Base-by-base conservation (phyloP, 2,329 filamentous ascomycete species). In the Ascochyta pisi region DNA sequence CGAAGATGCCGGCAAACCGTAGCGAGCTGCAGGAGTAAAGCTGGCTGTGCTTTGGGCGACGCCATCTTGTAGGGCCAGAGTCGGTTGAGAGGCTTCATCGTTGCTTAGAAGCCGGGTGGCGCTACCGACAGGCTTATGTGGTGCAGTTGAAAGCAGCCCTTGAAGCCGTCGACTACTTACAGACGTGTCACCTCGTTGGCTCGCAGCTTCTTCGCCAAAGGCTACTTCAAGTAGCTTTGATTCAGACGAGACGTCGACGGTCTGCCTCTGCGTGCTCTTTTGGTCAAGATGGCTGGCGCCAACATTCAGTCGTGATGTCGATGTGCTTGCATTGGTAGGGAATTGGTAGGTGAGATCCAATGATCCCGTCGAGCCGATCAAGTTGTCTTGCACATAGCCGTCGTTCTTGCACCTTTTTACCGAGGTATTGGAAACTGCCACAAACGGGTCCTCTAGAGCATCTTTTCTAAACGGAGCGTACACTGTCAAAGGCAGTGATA, bases 281-380 rank as follows among this genome's bases (percentile, higher is more conserved):
- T 15, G 9, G 19, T n/a, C n/a, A 24, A 33, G 22, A 1, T 31
- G 6, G n/a, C 33, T 23, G 31, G 24, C 10, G 0, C 19, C 26
- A 13, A 8, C n/a, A 5, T 19, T 10, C 19, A 26, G 24, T 19
- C 23, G 13, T 22, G 10, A 7, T 13, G 15, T 39, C 42, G 27
- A 7, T 13, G 39, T 37, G 15, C 15, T 38, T 39, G 38, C 16
- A 33, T 57, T 61, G 1, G n/a, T 43, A 5, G 68, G 71, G 54
- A 71, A 73, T 29, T 66, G 54, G 47, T 69, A 73, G 6, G 50
- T 50, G 33, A 70, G 66, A 49, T 72, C 60, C 51, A 72, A 58
- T 2, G 62, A 63, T 4, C 65, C 64, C 26, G 45, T 50, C n/a
- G 24, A 34, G 8, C 37, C 51, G 9, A 37, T 13, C 5, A 9